Percentiles rank a stretch among this genome's conserved stretches.
Conservation (phyloP, 139 green algal species). For the Chlamydomonas sp. region DNA sequence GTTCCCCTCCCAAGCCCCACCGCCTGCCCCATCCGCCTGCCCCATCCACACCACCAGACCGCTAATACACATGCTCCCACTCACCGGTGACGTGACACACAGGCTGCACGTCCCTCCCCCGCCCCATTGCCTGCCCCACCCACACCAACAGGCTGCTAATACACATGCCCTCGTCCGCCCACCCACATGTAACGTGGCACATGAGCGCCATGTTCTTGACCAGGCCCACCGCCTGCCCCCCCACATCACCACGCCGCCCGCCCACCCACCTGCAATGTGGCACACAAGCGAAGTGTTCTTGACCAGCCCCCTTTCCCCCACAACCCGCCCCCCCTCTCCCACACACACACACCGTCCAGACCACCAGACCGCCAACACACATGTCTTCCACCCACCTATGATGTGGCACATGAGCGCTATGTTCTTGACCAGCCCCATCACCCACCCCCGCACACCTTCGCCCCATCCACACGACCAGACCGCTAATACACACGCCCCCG, state of each 20-base stretch:
- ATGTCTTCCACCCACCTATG: constrained; percentile 51
- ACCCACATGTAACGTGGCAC: constrained; percentile 83
- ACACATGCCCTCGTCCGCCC: not conserved
- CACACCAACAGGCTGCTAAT: not conserved
- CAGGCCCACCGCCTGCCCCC: constrained; percentile 92
- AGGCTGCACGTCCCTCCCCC: constrained; percentile 98
- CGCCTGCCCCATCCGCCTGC: too few species aligned
- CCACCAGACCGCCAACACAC: not conserved
- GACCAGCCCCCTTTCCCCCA: constrained; percentile 76
- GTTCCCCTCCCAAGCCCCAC: too few species aligned
- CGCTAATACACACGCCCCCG: not conserved
- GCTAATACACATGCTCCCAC: constrained; percentile 40
- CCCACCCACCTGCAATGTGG: too few species aligned
- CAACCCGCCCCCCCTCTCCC: too few species aligned
- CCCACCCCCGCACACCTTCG: constrained; percentile 62
- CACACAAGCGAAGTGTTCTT: constrained; percentile 59
- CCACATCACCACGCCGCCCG: constrained; percentile 28
- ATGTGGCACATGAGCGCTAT: constrained; percentile 96
- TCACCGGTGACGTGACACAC: constrained; percentile 87
- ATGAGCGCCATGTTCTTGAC: constrained; percentile 99
- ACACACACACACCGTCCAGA: not conserved
- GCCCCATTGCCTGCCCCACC: constrained; percentile 63
- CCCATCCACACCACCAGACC: not conserved
- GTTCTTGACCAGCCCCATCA: constrained; percentile 96
- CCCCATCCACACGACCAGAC: not conserved